Percentiles rank a stretch among this genome's conserved stretches.
These are phyloP conservation scores for Cadophora sp. DNA, from an alignment of 2,329 filamentous ascomycete species.

Conservation along the genomic window DNA sequence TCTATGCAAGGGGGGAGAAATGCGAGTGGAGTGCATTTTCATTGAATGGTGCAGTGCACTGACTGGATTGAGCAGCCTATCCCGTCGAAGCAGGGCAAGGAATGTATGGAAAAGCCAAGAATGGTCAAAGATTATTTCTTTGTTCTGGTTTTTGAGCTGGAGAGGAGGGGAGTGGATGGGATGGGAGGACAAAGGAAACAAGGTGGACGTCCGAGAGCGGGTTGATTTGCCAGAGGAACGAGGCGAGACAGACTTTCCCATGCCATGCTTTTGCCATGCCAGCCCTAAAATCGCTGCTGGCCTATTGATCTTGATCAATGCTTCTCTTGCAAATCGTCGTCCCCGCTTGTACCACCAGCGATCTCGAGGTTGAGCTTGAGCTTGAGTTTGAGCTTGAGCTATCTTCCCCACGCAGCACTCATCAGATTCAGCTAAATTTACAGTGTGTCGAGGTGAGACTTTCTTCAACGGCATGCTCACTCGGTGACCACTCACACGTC, in stretches of 20 bases:
- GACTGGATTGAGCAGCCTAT: neutral
- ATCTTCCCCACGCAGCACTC: neutral
- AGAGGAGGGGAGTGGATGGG: neutral
- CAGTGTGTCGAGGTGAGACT: neutral
- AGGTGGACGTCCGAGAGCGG: neutral
- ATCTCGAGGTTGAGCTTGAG: neutral
- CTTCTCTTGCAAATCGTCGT: neutral
- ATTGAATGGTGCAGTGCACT: neutral
- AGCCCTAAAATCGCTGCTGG: neutral
- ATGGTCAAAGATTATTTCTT: neutral
- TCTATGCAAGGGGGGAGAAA: neutral
- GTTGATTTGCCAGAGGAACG: constrained; percentile 4
- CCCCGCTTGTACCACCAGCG: neutral
- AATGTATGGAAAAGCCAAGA: neutral
- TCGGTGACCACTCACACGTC: neutral
- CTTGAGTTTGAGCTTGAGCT: constrained; percentile 4
- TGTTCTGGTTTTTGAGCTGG: constrained; percentile 2
- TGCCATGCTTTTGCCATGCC: neutral
- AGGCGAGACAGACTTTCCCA: neutral
- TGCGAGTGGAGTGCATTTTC: neutral
- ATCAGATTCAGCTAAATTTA: neutral
- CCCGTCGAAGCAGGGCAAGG: neutral
- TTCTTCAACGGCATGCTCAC: neutral
- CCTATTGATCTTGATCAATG: constrained; percentile 5
- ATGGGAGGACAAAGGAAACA: neutral